Percentiles rank a stretch among this genome's conserved stretches.
Conservation (phyloP, 106 monocot species). For the Dendrobium huoshanense region DNA sequence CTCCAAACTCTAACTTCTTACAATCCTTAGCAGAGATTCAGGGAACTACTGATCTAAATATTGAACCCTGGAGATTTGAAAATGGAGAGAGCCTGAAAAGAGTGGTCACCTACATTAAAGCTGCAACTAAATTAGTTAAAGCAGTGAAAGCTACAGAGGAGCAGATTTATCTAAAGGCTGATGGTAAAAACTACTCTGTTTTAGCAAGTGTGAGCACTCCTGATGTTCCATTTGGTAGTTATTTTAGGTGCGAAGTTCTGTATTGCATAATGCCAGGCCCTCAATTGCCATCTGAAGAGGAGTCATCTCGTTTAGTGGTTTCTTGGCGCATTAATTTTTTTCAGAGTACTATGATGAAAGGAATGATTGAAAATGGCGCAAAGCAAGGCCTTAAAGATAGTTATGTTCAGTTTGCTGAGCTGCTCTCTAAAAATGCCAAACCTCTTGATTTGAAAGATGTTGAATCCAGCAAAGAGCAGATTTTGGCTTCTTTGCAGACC, state of each 20-base stretch:
- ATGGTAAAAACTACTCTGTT: constrained; percentile 64
- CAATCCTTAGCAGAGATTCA: constrained; percentile 51
- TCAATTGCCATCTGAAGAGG: constrained; percentile 37
- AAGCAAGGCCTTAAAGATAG: constrained; percentile 65
- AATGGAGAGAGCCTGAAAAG: constrained; percentile 42
- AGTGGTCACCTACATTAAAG: constrained; percentile 56
- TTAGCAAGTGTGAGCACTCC: constrained; percentile 71
- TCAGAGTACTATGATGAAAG: constrained; percentile 91
- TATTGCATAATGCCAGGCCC: constrained; percentile 66
- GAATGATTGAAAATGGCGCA: constrained; percentile 90
- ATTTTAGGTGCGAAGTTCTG: constrained; percentile 66
- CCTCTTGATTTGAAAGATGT: constrained; percentile 37
- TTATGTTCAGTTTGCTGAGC: constrained; percentile 36
- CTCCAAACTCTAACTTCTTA: constrained; percentile 48
- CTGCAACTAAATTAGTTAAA: constrained; percentile 70
- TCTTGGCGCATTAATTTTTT: constrained; percentile 77
- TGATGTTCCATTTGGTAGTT: constrained; percentile 79
- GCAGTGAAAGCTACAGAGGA: constrained; percentile 80
- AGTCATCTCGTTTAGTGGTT: constrained; percentile 46
- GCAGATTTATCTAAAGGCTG: constrained; percentile 71
- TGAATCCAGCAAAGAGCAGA: constrained; percentile 49
- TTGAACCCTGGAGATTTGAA: constrained; percentile 45
- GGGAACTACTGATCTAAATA: constrained; percentile 44
- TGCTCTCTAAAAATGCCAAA: constrained; percentile 50
- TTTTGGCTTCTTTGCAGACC: constrained; percentile 48